These are phyloP conservation scores for Helotiales sp. DNA, from an alignment of 2,329 filamentous ascomycete species.

Conservation along the genomic window DNA sequence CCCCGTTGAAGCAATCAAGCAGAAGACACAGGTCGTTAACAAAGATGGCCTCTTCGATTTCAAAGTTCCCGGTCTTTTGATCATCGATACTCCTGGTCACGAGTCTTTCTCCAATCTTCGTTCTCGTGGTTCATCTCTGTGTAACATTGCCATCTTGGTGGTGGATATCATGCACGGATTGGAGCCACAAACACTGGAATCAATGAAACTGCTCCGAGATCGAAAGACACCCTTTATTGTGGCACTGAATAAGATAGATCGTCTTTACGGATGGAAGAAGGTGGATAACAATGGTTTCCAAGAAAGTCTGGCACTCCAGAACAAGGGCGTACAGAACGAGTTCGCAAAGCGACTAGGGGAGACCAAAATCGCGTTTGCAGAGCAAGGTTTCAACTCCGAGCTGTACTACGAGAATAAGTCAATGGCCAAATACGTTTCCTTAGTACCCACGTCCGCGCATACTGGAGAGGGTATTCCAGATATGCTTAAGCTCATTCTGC, in stretches of 20 bases:
- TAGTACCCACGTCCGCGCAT: slow-evolving; percentile 94
- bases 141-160: slow-evolving; percentile 98
- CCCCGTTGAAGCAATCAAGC: slow-evolving; percentile 86
- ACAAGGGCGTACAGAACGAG: slow-evolving; percentile 89
- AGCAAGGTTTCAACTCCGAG: slow-evolving; percentile 97
- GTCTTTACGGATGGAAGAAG: slow-evolving; percentile 98
- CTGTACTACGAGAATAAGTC: slow-evolving; percentile 98
- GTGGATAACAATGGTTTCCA: slow-evolving; percentile 98
- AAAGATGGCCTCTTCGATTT: slow-evolving; percentile 87
- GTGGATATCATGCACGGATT: slow-evolving; percentile 99
- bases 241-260: slow-evolving; percentile 99
- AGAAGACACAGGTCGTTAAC: slow-evolving; percentile 95
- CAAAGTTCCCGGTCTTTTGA: slow-evolving; percentile 93
- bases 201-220: slow-evolving; percentile 90
- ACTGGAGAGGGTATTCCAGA: slow-evolving; percentile 99
- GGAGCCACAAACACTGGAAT: slow-evolving; percentile 95
- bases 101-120: slow-evolving; percentile 99
- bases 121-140: slow-evolving; percentile 94
- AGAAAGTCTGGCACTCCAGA: slow-evolving; percentile 86
- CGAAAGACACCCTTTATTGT: slow-evolving; percentile 98
- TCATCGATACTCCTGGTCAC: slow-evolving; percentile 99
- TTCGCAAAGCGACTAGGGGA: slow-evolving; percentile 87
- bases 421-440: slow-evolving; percentile 90
- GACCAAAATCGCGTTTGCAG: slow-evolving; percentile 90
- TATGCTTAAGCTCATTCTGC: slow-evolving; percentile 93